These are phyloP conservation scores for Porphyrellus cyaneotinctus DNA, from an alignment of 768 basidiomycete species.

Conservation along the genomic window DNA sequence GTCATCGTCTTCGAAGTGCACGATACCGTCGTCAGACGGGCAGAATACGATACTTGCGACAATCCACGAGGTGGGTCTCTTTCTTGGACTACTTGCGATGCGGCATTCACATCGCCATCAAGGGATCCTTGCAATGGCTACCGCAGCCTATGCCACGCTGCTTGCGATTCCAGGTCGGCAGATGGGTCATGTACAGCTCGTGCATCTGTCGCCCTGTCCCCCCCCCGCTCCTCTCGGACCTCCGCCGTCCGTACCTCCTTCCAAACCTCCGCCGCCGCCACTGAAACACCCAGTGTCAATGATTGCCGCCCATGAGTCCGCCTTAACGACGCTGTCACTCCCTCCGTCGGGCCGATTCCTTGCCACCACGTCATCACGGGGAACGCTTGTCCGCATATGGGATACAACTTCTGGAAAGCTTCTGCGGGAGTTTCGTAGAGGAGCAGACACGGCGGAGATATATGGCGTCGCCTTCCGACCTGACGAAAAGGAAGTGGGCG, in stretches of 20 bases:
- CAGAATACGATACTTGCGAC: slow-evolving; percentile 84
- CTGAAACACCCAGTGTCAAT: slow-evolving; percentile 71
- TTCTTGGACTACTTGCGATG: slow-evolving; percentile 5
- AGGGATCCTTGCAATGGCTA: slow-evolving; percentile 81
- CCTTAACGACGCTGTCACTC: slow-evolving; percentile 72
- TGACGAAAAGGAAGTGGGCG: slow-evolving; percentile 82
- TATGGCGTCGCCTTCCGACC: slow-evolving; percentile 86
- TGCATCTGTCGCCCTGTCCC: slow-evolving; percentile 79
- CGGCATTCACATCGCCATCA: slow-evolving; percentile 15
- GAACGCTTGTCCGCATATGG: slow-evolving; percentile 88
- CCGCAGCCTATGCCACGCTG: slow-evolving; percentile 72
- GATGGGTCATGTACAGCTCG: slow-evolving; percentile 81
- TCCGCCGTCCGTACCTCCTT: slow-evolving; percentile 47
- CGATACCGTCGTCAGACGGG: slow-evolving; percentile 56
- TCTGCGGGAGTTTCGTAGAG: slow-evolving; percentile 75
- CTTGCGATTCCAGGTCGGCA: slow-evolving; percentile 83
- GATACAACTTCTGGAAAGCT: slow-evolving; percentile 70
- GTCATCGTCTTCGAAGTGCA: slow-evolving; percentile 76
- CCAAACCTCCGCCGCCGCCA: slow-evolving; percentile 52
- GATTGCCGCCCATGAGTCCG: slow-evolving; percentile 77
- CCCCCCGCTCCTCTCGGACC: slow-evolving; percentile 55
- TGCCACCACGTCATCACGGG: slow-evolving; percentile 78
- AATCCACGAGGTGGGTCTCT: slow-evolving; percentile 66
- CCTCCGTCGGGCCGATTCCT: slow-evolving; percentile 75
- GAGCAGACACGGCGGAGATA: slow-evolving; percentile 86